Conservation (phyloP, 208 protist genomes). For the Crithidia expoeki region DNA sequence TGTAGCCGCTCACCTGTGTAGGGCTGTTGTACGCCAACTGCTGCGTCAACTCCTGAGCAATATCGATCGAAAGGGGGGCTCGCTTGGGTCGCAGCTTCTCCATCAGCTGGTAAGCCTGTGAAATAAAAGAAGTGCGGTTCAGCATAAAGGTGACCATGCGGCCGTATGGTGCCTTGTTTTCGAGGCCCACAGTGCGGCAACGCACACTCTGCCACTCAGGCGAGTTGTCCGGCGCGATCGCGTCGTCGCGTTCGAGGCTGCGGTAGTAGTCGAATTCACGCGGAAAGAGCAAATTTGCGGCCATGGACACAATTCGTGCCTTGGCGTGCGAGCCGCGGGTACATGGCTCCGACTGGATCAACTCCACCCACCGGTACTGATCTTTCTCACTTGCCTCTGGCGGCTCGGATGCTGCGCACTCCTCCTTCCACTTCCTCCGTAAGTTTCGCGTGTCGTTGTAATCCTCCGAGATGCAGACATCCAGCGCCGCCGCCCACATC, state of each 20-base stretch:
- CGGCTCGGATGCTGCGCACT: neutral
- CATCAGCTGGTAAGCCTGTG: conserved; percentile 16
- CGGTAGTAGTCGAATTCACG: conserved; percentile 8
- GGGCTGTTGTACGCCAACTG: neutral
- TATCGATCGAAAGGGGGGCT: neutral
- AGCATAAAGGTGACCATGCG: conserved; percentile 1
- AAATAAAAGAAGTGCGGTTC: conserved; percentile 14
- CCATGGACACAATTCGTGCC: neutral
- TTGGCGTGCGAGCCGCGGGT: conserved; percentile 4
- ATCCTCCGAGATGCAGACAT: conserved; percentile 4
- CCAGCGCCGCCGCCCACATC: conserved; percentile 17
- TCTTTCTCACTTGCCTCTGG: neutral
- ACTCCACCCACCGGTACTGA: conserved; percentile 5
- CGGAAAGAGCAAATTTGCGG: conserved; percentile 11
- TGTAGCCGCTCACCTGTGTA: neutral
- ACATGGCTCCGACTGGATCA: conserved; percentile 18
- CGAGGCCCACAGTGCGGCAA: neutral
- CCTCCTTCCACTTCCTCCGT: conserved; percentile 11
- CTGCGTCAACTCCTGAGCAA: neutral
- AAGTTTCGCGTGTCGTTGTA: neutral
- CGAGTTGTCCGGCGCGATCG: neutral
- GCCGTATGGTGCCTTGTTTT: neutral
- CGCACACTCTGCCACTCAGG: neutral
- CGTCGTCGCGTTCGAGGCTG: conserved; percentile 9
- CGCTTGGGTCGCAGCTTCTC: neutral